A percentile compares a stretch with the other conserved stretches of the same genome.
Conservation (phyloP, 768 basidiomycete species). For the Saitozyma sp. region DNA sequence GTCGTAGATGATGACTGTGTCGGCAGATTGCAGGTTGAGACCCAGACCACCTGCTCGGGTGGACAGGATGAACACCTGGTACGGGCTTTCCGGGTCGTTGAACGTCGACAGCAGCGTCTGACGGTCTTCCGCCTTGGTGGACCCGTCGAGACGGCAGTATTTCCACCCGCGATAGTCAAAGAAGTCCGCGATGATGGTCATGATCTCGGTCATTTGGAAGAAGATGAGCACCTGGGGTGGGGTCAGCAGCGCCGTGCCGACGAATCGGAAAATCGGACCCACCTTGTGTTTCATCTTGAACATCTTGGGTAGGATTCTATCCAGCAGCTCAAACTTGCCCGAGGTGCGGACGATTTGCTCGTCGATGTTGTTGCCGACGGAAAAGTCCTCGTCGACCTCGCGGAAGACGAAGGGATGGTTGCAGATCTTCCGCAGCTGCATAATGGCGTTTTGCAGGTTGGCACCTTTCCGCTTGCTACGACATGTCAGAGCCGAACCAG, state of each 20-base stretch:
- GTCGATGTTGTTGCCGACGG: slow-evolving; percentile 75
- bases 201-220: slow-evolving; percentile 99
- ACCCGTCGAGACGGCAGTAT: slow-evolving; percentile 90
- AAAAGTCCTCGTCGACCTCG: slow-evolving; percentile 91
- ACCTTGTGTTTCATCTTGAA: slow-evolving; percentile 89
- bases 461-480: slow-evolving; percentile 8
- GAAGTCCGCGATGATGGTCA: slow-evolving; percentile 98
- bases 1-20: slow-evolving; percentile 81
- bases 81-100: slow-evolving; percentile 84
- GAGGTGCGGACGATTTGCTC: slow-evolving; percentile 81
- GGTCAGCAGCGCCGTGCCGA: slow-evolving; percentile 56
- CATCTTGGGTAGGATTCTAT: slow-evolving; percentile 90
- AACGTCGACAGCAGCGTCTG: slow-evolving; percentile 80
- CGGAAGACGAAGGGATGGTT: slow-evolving; percentile 97
- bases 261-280: slow-evolving; percentile 27
- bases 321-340: slow-evolving; percentile 90
- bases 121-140: slow-evolving; percentile 93
- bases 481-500: slow-evolving; percentile 3
- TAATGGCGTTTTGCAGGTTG: slow-evolving; percentile 74
- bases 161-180: slow-evolving; percentile 82
- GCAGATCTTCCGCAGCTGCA: slow-evolving; percentile 97
- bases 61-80: slow-evolving; percentile 88
- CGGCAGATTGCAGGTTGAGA: slow-evolving; percentile 92
- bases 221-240: slow-evolving; percentile 81
- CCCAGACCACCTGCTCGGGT: slow-evolving; percentile 91